These are phyloP conservation scores for Gelatoporia subvermispora DNA, from an alignment of 768 basidiomycete species.

Conservation along the genomic window DNA sequence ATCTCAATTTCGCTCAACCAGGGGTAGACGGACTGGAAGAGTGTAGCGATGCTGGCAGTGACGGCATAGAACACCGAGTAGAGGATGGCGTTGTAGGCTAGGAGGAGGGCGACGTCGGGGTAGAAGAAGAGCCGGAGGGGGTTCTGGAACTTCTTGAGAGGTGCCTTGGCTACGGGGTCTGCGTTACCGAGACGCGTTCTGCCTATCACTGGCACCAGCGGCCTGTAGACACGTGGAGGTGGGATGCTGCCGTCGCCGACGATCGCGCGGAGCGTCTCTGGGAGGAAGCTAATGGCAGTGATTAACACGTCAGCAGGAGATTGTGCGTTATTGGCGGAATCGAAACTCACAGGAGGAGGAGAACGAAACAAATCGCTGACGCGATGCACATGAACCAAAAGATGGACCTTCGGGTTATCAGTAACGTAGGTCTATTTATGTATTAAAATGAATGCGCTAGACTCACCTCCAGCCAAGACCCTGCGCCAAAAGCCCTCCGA, in stretches of 20 bases:
- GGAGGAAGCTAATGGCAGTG: constrained; percentile 31
- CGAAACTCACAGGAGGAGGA: constrained; percentile 29
- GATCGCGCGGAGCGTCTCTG: constrained; percentile 43
- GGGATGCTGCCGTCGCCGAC: constrained; percentile 39
- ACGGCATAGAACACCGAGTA: constrained; percentile 59
- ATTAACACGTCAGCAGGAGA: not conserved
- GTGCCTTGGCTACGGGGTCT: constrained; percentile 7
- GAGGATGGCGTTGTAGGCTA: constrained; percentile 46
- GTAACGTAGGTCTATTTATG: not conserved
- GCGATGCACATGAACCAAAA: constrained; percentile 40
- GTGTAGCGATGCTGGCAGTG: constrained; percentile 54
- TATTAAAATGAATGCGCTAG: too few relatives aligned
- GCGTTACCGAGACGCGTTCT: constrained; percentile 9
- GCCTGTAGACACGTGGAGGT: constrained; percentile 24
- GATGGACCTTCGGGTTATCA: constrained; percentile 26
- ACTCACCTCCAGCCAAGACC: constrained; percentile 28
- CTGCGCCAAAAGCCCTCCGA: constrained; percentile 41
- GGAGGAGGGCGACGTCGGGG: constrained; percentile 52
- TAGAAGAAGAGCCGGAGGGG: constrained; percentile 52
- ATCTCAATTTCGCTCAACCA: constrained; percentile 56
- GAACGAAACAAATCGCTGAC: constrained; percentile 27
- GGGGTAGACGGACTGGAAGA: constrained; percentile 56
- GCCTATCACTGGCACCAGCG: constrained; percentile 29
- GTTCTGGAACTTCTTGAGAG: constrained; percentile 40
- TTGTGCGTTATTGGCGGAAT: not conserved